A percentile compares a stretch with the other conserved stretches of the same genome.
phyloP scores from a whole-genome alignment of 306 rosid species.

The Casuarina glauca region DNA sequence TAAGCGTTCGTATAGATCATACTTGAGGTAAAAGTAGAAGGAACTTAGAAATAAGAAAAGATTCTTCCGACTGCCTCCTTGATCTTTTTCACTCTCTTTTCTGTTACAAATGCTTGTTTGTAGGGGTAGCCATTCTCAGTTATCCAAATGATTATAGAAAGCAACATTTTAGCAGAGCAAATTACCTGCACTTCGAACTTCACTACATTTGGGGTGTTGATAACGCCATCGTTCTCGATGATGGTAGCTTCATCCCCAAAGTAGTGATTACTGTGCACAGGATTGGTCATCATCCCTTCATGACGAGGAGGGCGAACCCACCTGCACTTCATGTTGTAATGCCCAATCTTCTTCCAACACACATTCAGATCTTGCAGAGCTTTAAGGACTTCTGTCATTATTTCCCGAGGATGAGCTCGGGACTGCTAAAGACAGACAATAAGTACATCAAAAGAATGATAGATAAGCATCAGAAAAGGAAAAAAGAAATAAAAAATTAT shows the following conservation, averaged over 20 bases:
- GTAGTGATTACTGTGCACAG: conserved; percentile 50
- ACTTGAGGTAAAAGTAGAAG: background rate
- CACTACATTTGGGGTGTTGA: conserved; percentile 63
- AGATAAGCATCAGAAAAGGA: background rate
- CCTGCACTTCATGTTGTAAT: conserved; percentile 94
- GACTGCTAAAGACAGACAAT: conserved; percentile 51
- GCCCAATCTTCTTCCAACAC: conserved; percentile 95
- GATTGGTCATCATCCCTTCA: conserved; percentile 66
- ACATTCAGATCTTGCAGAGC: conserved; percentile 87
- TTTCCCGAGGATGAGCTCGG: conserved; percentile 88
- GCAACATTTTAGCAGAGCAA: background rate
- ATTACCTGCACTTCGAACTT: conserved; percentile 95
- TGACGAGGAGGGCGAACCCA: conserved; percentile 61
- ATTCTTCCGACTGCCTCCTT: background rate
- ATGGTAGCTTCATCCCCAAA: conserved; percentile 58
- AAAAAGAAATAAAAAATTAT: too few relatives aligned
- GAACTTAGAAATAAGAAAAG: background rate
- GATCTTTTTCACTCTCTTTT: background rate
- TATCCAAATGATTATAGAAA: background rate
- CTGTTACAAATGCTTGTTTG: background rate
- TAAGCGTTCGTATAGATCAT: too few relatives aligned
- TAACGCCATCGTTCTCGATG: conserved; percentile 53
- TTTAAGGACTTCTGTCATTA: conserved; percentile 92
- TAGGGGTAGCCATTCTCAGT: background rate
- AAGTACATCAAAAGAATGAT: conserved; percentile 29